Base-by-base conservation (phyloP, 2,329 filamentous ascomycete genomes). In the Aspergillus brasiliensis region DNA sequence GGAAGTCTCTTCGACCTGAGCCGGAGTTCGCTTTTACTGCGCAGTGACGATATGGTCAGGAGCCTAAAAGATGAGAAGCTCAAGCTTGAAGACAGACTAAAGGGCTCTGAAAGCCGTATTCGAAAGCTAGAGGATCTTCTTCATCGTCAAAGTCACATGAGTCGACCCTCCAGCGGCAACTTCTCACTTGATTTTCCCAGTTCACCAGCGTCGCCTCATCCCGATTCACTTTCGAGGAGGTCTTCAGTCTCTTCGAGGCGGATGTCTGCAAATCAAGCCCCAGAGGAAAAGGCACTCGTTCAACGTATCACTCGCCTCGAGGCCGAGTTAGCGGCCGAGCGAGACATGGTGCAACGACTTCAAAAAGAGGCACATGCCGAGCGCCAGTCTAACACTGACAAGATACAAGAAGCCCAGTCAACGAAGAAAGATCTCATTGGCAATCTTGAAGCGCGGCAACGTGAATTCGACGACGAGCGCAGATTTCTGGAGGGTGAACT, bases 1-100 rank as follows among this genome's bases (percentile, higher is more conserved):
- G 95, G 95, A 15, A 98, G 95, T 71, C 85, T 98, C 38, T 92
- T 97, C 69, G 95, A 98, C 73, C 84, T 97, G 62, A 92, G 92
- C n/a, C 87, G 90, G 69, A 96, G 91, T 65, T 94, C 92, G 1
- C 83, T 97, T 8, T 79, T 97, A 69, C 85, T 96, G 13, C 88
- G 91, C 40, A 92, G 91, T n/a, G 92, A 96, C 69, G 93, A 97
- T 63, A 81, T 93, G 62, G 83, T 90, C 34, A 84, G 83, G 71
- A 90, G 81, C 65, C 76, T 98, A n/a, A 91, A 91, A 72, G 91
- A 92, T 15, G 92, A 97, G 61, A 97, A 96, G 69, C 76, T 81
- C 2, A 90, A 87, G 68, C 76, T 91, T 5, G 89, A 92, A 71
- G 89, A 84, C 69, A 91, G 88, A 71, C 77, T 94, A 23, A 91